Conservation (phyloP, 2,329 filamentous ascomycete species). For the Fusarium sp. region DNA sequence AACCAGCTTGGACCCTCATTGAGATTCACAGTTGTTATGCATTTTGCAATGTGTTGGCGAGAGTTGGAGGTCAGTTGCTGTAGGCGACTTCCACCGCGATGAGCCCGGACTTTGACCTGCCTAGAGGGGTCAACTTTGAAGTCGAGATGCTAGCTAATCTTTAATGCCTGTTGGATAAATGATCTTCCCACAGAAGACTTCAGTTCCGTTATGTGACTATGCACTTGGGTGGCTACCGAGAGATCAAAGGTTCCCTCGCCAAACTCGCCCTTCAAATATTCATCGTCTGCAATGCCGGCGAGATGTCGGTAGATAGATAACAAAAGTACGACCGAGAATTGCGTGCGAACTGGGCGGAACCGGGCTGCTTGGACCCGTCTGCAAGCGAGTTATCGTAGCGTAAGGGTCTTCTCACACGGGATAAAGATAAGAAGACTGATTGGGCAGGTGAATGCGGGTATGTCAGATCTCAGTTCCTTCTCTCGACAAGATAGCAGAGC, state of each 20-base stretch:
- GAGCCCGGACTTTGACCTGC: too few species aligned
- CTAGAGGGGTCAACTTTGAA: too few species aligned
- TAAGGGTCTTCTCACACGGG: neutral
- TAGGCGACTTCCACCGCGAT: too few species aligned
- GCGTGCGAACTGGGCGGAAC: neutral
- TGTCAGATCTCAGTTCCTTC: neutral
- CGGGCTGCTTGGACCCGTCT: neutral
- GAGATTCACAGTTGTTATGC: neutral
- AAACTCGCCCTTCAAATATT: neutral
- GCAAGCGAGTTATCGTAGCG: neutral
- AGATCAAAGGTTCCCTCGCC: neutral
- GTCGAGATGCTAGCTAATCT: too few species aligned
- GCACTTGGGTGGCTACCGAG: too few species aligned
- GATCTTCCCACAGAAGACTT: neutral
- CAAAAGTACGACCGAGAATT: neutral
- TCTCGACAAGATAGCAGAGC: neutral
- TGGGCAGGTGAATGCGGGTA: neutral
- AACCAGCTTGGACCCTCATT: neutral
- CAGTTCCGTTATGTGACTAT: too few species aligned
- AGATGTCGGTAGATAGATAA: neutral
- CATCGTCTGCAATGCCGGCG: neutral
- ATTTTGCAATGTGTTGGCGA: too few species aligned
- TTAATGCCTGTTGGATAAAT: neutral
- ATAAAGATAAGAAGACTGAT: neutral
- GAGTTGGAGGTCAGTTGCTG: too few species aligned